These are phyloP conservation scores for Wickerhamomyces ciferrii DNA, from an alignment of 805 yeast genomes.

Conservation along the genomic window DNA sequence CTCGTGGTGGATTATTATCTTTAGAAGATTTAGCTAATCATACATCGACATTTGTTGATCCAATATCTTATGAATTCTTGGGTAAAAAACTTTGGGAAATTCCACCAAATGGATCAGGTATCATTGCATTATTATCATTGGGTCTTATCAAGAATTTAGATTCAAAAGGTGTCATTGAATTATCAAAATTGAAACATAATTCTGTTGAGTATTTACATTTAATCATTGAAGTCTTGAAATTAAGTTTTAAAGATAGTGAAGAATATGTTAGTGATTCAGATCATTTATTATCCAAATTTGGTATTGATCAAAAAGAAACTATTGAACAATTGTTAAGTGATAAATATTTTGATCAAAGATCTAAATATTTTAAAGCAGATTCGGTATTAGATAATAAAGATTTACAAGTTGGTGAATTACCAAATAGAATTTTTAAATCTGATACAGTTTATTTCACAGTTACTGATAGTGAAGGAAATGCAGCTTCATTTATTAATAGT, in stretches of 20 bases:
- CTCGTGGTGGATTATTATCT: constrained; percentile 51
- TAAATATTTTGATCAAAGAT: constrained; percentile 45
- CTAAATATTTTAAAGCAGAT: constrained; percentile 36
- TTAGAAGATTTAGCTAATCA: constrained; percentile 54
- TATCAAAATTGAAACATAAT: constrained; percentile 48
- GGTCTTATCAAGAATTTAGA: constrained; percentile 60
- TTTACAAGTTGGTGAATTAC: constrained; percentile 44
- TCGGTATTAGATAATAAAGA: constrained; percentile 35
- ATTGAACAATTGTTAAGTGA: constrained; percentile 39
- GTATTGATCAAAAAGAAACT: constrained; percentile 26
- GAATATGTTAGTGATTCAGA: constrained; percentile 64
- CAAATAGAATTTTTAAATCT: constrained; percentile 50
- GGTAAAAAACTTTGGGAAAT: constrained; percentile 68
- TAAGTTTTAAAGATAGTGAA: constrained; percentile 72
- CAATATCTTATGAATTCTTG: constrained; percentile 47
- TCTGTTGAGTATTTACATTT: constrained; percentile 67
- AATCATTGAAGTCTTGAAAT: constrained; percentile 64
- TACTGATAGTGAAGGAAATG: constrained; percentile 66
- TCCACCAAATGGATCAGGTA: constrained; percentile 82
- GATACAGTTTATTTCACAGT: constrained; percentile 71
- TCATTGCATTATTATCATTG: constrained; percentile 66
- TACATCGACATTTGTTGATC: constrained; percentile 58
- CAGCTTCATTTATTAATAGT: constrained; percentile 77
- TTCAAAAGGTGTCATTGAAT: constrained; percentile 35
- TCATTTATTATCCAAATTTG: constrained; percentile 27